phyloP scores from a whole-genome alignment of 805 yeast genomes.

The Yarrowia sp. region DNA sequence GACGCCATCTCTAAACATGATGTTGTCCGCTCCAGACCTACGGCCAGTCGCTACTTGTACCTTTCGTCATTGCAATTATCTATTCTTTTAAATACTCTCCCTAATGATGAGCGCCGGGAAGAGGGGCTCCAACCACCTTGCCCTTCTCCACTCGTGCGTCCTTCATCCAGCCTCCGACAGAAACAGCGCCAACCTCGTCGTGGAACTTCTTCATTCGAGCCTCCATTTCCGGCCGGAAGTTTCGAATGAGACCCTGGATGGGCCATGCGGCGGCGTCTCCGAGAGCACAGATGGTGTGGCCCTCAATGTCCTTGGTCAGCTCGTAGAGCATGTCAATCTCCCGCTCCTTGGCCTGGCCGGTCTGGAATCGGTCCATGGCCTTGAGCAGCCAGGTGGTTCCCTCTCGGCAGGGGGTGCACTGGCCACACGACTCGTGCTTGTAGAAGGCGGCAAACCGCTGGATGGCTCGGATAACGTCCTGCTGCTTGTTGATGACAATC shows the following conservation, averaged over 20 bases:
- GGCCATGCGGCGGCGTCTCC: slow-evolving; percentile 98
- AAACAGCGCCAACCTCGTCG: slow-evolving; percentile 57
- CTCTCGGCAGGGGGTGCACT: slow-evolving; percentile 94
- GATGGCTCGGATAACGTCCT: slow-evolving; percentile 84
- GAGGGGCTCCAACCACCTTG: slow-evolving; percentile 58
- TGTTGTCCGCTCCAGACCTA: too few species aligned
- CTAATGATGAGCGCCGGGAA: slow-evolving; percentile 44
- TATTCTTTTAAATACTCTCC: slow-evolving; percentile 27
- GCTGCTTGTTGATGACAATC: slow-evolving; percentile 86
- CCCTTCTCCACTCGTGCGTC: slow-evolving; percentile 68
- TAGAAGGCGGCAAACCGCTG: slow-evolving; percentile 84
- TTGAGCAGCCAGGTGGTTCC: slow-evolving; percentile 86
- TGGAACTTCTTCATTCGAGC: slow-evolving; percentile 74
- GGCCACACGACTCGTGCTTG: slow-evolving; percentile 93
- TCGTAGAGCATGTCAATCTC: slow-evolving; percentile 88
- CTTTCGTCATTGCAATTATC: neutral
- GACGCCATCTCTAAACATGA: too few species aligned
- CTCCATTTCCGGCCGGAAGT: slow-evolving; percentile 82
- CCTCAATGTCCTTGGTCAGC: slow-evolving; percentile 85
- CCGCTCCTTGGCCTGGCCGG: slow-evolving; percentile 78
- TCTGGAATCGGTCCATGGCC: slow-evolving; percentile 81
- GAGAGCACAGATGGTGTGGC: slow-evolving; percentile 89
- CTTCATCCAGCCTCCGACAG: slow-evolving; percentile 81
- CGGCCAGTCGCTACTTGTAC: too few species aligned
- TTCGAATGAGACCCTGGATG: slow-evolving; percentile 83